Conservation (phyloP, 1,284 basidiomycete species). For the Blastosporella zonata region DNA sequence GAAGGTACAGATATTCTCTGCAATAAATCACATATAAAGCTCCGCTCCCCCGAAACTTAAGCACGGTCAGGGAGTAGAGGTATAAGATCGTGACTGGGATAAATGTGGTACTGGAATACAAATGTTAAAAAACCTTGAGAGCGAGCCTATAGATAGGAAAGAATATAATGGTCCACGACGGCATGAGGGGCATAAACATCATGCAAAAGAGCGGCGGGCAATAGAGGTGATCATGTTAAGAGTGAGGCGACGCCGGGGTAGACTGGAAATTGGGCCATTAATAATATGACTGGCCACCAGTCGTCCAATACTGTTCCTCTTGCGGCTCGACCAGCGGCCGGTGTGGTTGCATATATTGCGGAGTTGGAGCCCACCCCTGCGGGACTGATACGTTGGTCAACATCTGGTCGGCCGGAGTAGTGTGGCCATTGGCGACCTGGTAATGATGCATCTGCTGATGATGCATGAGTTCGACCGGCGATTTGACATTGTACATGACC, state of each 20-base stretch:
- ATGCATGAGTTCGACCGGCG: constrained; percentile 15
- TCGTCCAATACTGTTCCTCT: constrained; percentile 14
- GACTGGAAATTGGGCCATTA: not conserved
- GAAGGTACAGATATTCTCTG: not conserved
- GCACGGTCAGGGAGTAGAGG: constrained; percentile 1
- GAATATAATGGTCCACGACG: not conserved
- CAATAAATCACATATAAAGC: constrained; percentile 17
- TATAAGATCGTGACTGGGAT: constrained; percentile 13
- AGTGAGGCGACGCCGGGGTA: not conserved
- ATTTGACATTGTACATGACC: constrained; percentile 17
- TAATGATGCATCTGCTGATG: constrained; percentile 16
- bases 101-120: constrained; percentile 2
- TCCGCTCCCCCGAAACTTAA: not conserved
- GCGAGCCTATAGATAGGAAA: not conserved
- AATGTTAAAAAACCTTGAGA: no score
- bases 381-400: constrained; percentile 5
- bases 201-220: not conserved
- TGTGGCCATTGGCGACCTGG: constrained; percentile 9
- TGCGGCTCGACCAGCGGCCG: constrained; percentile 6
- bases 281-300: constrained; percentile 13
- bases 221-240: not conserved
- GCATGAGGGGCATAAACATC: not conserved
- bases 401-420: constrained; percentile 5
- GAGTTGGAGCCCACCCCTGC: constrained; percentile 9
- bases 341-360: constrained; percentile 12